phyloP scores from a whole-genome alignment of 371 early-diverging fungal genomes.

The Mucor indicus region DNA sequence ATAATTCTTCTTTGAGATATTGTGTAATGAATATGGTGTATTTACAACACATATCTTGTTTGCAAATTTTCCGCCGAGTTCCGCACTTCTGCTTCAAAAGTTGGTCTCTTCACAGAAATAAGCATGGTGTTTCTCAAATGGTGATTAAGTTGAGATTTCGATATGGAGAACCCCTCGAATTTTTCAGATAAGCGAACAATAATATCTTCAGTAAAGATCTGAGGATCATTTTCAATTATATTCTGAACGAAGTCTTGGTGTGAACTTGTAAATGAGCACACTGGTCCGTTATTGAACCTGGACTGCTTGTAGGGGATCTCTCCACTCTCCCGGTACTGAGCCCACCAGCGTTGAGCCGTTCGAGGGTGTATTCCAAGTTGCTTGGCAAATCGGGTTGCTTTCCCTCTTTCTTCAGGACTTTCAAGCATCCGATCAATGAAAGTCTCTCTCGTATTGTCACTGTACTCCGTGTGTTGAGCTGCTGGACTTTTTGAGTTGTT shows the following conservation, averaged over 20 bases:
- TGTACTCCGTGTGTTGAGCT: conserved; percentile 7
- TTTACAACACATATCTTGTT: too few species aligned
- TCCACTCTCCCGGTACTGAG: conserved; percentile 3
- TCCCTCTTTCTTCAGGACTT: conserved; percentile 11
- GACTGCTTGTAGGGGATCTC: conserved; percentile 7
- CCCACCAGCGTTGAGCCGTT: conserved; percentile 9
- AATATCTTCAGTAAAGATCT: conserved; percentile 8
- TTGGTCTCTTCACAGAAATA: conserved; percentile 6
- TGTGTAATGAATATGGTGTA: too few species aligned
- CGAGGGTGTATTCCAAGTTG: conserved; percentile 7
- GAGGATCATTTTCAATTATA: conserved; percentile 11
- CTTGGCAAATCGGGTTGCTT: background rate
- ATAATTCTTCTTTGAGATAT: too few species aligned
- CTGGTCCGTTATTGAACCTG: conserved; percentile 5
- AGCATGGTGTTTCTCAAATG: conserved; percentile 15
- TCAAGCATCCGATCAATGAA: conserved; percentile 11
- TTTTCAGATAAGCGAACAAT: background rate
- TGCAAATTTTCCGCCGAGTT: conserved; percentile 2
- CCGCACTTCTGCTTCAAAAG: conserved; percentile 9
- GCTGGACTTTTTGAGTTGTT: too few species aligned
- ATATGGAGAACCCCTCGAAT: conserved; percentile 10
- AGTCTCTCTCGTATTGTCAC: conserved; percentile 6
- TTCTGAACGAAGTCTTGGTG: conserved; percentile 5
- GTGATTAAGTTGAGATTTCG: conserved; percentile 11
- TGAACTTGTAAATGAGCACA: conserved; percentile 5